Evolutionary conservation across 1,284 basidiomycete genomes (phyloP), one percentile per base, ranked within the genome.

Genomic region (Ganoderma multipileum): DNA sequence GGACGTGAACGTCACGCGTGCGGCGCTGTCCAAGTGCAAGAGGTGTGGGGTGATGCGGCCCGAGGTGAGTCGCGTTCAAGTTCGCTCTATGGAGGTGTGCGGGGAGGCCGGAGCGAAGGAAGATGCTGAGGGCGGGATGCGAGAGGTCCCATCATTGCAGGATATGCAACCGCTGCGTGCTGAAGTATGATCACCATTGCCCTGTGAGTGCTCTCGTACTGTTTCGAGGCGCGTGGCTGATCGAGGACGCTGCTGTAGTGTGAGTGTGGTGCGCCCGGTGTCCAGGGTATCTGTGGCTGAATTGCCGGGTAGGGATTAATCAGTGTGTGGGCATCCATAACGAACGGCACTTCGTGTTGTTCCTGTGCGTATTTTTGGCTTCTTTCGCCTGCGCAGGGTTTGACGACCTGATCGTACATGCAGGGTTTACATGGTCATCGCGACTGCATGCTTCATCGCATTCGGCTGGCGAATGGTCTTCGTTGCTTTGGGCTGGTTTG

Each of bases 181-280:
- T 99, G 63, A 96, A 98, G 79, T 99, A 94, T 81, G 96, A 98
- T 77, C 96, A 98, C 77, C 96, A 98, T 80, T 96, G 95, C 81
- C 94, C 95, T 78, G 95, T 96, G 77, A 80, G 87, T 86, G 20
- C 60, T 20, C 30, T 6, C 52, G 16, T n/a, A 4, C 28, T 16
- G 14, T 44, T 54, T 54, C 54, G 30, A 20, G 9, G 23, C 52
- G n/a, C 39, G 36, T 55, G 63, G 33, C 59, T 68, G 57, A 64
- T 57, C 33, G 33, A 71, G 63, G 75, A 64, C 59, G 68, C 23
- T 63, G 62, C 23, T 65, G 42, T 69, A 87, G 85, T 87, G 86
- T 86, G 76, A 73, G 85, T 83, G 30, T 59, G 68, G 44, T 62
- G 57, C 64, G 20, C 54, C 14, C 44, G 16, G 12, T 44, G 28